Conservation (phyloP, 2,329 filamentous ascomycete genomes). For the Fusarium xyrophilum region DNA sequence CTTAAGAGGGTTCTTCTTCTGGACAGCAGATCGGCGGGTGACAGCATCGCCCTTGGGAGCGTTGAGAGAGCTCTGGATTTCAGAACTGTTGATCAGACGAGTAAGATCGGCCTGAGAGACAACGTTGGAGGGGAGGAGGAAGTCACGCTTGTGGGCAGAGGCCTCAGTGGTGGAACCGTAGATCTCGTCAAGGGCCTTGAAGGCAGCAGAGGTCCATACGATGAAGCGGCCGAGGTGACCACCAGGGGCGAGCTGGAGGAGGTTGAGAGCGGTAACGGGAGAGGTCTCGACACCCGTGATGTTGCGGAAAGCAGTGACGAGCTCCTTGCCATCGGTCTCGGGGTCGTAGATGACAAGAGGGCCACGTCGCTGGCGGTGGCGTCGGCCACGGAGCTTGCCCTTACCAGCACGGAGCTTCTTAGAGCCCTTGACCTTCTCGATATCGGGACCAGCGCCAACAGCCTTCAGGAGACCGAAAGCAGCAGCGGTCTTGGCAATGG, state of each 20-base stretch:
- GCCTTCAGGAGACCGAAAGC: slow-evolving; percentile 88
- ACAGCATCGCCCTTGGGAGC: slow-evolving; percentile 87
- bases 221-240: slow-evolving; percentile 99
- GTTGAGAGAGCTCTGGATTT: slow-evolving; percentile 95
- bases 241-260: slow-evolving; percentile 98
- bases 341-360: slow-evolving; percentile 98
- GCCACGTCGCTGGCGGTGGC: slow-evolving; percentile 96
- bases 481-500: slow-evolving; percentile 85
- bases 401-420: slow-evolving; percentile 98
- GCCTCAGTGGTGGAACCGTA: slow-evolving; percentile 92
- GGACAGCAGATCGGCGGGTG: slow-evolving; percentile 88
- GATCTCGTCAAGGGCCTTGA: slow-evolving; percentile 94
- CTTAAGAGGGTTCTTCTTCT: slow-evolving; percentile 99
- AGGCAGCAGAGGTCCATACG: slow-evolving; percentile 97
- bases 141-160: slow-evolving; percentile 97
- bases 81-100: slow-evolving; percentile 98
- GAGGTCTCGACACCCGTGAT: slow-evolving; percentile 97
- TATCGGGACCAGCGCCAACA: slow-evolving; percentile 85
- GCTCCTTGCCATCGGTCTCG: slow-evolving; percentile 91
- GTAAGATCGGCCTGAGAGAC: slow-evolving; percentile 93
- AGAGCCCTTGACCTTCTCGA: slow-evolving; percentile 95
- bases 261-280: slow-evolving; percentile 92
- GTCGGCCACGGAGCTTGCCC: slow-evolving; percentile 97
- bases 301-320: slow-evolving; percentile 97
- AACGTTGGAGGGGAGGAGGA: slow-evolving; percentile 90